A percentile compares a stretch with the other conserved stretches of the same genome.
These are phyloP conservation scores for Filobasidium wieringae DNA, from an alignment of 768 basidiomycete genomes.

Conservation along the genomic window DNA sequence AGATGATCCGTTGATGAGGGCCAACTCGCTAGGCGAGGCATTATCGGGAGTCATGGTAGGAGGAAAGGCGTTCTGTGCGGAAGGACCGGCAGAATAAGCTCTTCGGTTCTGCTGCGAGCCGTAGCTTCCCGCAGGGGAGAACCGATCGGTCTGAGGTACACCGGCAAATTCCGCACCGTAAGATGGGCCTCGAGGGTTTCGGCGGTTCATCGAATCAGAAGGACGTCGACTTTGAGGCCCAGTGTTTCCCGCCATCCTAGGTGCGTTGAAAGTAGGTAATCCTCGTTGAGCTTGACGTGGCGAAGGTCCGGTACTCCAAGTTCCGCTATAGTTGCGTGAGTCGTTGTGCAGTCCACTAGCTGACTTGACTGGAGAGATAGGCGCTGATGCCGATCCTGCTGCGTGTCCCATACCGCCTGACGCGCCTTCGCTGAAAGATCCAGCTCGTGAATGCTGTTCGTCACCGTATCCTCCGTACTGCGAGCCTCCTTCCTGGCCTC, in stretches of 20 bases:
- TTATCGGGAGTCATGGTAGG: not conserved
- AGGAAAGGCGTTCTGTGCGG: not conserved
- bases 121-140: constrained; percentile 3
- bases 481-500: not conserved
- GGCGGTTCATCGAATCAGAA: not conserved
- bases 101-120: not conserved
- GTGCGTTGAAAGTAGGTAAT: constrained; percentile 1
- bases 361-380: constrained; percentile 30
- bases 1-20: constrained; percentile 6
- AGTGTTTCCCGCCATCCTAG: not conserved
- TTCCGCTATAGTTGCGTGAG: constrained; percentile 11
- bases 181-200: constrained; percentile 1
- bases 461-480: constrained; percentile 16
- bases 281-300: constrained; percentile 9
- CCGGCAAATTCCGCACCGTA: not conserved
- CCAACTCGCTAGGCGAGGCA: not conserved
- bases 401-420: constrained; percentile 15
- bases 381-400: constrained; percentile 34
- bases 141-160: not conserved
- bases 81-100: constrained; percentile 1
- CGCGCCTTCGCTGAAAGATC: constrained; percentile 8
- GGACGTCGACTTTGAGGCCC: not conserved
- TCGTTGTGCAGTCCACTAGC: constrained; percentile 26
- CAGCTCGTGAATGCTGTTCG: not conserved
- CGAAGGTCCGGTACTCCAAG: constrained; percentile 24